Evolutionary conservation across 1,284 basidiomycete species (phyloP).

Genomic region (Tilletia setariae): DNA sequence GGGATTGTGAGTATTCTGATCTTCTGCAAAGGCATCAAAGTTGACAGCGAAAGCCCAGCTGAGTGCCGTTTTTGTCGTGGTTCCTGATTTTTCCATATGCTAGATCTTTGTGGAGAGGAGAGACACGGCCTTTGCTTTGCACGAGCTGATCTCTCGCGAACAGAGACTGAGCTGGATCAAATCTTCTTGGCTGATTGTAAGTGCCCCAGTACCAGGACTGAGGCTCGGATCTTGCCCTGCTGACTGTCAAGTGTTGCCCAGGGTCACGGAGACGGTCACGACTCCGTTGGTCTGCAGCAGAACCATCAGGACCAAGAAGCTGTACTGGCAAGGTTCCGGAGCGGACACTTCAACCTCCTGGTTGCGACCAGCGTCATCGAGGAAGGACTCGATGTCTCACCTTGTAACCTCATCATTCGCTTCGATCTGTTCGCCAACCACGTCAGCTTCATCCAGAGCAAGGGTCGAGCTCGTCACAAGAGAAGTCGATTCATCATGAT

Average conservation of each 20-base stretch:
- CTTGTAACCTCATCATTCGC: conserved; percentile 39
- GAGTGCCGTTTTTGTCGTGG: not conserved
- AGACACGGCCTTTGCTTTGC: conserved; percentile 32
- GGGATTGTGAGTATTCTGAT: conserved; percentile 24
- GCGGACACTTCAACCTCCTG: conserved; percentile 33
- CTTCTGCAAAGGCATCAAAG: too few species aligned
- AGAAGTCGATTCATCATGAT: conserved; percentile 32
- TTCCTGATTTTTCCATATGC: not conserved
- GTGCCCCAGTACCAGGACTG: too few species aligned
- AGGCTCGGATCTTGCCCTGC: too few species aligned
- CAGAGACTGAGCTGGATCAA: conserved; percentile 30
- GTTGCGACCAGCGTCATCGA: conserved; percentile 41
- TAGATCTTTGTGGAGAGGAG: conserved; percentile 37
- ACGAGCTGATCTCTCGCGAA: conserved; percentile 34
- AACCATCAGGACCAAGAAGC: conserved; percentile 28
- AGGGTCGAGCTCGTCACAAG: conserved; percentile 31
- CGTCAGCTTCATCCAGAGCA: conserved; percentile 38
- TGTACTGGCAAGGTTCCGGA: conserved; percentile 33
- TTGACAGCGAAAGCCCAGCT: not conserved
- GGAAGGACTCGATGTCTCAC: conserved; percentile 41
- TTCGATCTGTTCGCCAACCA: conserved; percentile 41
- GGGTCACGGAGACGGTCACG: conserved; percentile 1
- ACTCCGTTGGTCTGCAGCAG: not conserved
- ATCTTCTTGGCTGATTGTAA: conserved; percentile 29
- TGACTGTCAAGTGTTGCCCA: too few species aligned